Evolutionary conservation across 306 rosid genomes (phyloP).

Genomic region (Rosa lucieae): DNA sequence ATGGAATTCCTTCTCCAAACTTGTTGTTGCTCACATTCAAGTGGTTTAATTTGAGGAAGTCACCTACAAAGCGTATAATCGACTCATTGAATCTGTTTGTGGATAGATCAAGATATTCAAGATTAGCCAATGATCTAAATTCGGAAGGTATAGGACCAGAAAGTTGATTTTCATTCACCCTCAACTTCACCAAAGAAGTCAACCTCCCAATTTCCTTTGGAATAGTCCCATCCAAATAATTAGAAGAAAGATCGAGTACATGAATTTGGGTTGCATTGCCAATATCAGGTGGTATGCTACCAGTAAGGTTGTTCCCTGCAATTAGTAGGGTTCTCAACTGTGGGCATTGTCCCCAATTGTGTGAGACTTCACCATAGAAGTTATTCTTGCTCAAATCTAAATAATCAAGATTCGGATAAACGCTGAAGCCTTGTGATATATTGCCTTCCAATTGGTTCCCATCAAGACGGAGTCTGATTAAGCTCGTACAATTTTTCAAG

Average conservation of each 20-base stretch:
- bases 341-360: not conserved
- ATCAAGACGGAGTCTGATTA: conserved; percentile 16
- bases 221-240: conserved; percentile 1
- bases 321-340: not conserved
- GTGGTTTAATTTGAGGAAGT: not conserved
- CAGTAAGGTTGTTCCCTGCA: not conserved
- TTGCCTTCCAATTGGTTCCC: conserved; percentile 16
- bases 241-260: conserved; percentile 19
- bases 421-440: conserved; percentile 6
- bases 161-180: conserved; percentile 15
- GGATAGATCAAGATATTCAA: conserved; percentile 14
- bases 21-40: conserved; percentile 21
- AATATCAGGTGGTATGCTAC: not conserved
- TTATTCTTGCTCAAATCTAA: not conserved
- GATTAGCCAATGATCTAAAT: conserved; percentile 4
- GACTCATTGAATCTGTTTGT: not conserved
- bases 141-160: not conserved
- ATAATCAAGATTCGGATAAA: not conserved
- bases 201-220: conserved; percentile 13
- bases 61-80: not conserved
- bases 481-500: conserved; percentile 10
- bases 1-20: conserved; percentile 11
- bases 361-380: conserved; percentile 8
- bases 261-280: not conserved
- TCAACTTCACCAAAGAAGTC: conserved; percentile 17